Evolutionary conservation across 129 eudicot genomes (phyloP).

Genomic region (Solidago caesia): DNA sequence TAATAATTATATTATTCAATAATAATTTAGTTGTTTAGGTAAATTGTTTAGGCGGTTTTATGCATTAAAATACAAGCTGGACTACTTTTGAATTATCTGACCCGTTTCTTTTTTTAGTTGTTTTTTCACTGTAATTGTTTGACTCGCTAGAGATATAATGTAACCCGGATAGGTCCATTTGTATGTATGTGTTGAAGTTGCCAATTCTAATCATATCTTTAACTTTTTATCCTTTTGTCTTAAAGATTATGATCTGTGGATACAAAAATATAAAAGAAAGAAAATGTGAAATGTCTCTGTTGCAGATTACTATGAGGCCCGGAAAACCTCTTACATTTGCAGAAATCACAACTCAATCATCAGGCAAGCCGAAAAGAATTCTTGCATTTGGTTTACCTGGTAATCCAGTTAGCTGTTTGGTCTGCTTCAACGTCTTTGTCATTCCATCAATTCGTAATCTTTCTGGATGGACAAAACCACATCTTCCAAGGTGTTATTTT

Average conservation of each 20-base stretch:
- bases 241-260: slow-evolving; percentile 10
- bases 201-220: too few species aligned
- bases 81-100: too few species aligned
- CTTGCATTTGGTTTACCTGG: slow-evolving; percentile 98
- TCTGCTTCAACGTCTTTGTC: slow-evolving; percentile 87
- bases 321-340: slow-evolving; percentile 98
- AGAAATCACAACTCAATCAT: slow-evolving; percentile 53
- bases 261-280: slow-evolving; percentile 7
- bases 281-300: slow-evolving; percentile 17
- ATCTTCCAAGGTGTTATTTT: slow-evolving; percentile 61
- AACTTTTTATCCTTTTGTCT: neutral
- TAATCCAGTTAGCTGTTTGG: slow-evolving; percentile 94
- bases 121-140: too few species aligned
- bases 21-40: too few species aligned
- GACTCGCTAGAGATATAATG: too few species aligned
- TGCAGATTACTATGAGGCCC: slow-evolving; percentile 75
- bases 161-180: too few species aligned
- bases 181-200: too few species aligned
- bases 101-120: too few species aligned
- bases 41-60: too few species aligned
- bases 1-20: too few species aligned
- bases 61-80: too few species aligned
- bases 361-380: slow-evolving; percentile 43
- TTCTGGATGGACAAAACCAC: slow-evolving; percentile 85
- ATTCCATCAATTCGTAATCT: slow-evolving; percentile 76